Base-by-base conservation (phyloP, 164 flowering plant genomes). In the Stephania japonica region DNA sequence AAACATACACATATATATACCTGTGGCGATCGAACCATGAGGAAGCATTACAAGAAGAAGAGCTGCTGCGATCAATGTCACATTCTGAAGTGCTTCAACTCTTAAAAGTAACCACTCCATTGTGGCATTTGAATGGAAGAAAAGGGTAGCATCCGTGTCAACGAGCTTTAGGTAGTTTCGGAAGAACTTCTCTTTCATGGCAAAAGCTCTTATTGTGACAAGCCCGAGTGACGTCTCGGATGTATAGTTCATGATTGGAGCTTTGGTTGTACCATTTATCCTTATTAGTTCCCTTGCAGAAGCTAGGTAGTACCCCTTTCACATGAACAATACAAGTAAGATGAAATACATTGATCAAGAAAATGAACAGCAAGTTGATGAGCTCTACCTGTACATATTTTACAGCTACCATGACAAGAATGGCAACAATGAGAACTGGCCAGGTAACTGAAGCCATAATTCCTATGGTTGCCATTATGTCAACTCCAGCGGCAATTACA, bases 241-340 rank as follows among this genome's bases (percentile, higher is more conserved):
- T 75, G 89, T 86, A 78, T 83, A 87, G 69, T 89, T 92, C 91
- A 89, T 86, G 12, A 92, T 84, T 0, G 97, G 94, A 16, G 98
- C 97, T 83, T 94, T 94, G 4, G 98, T 90, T 6, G 93, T 92
- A 75, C 97, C 97, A 68, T 90, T 91, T 62, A 94, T 88, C 77
- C 98, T 81, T 42, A 88, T 83, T 6, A 94, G 85, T 65, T 91
- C 93, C 75, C 88, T 83, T 7, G 97, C 90, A 49, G 92, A 78
- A 18, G 94, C 88, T 56, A 87, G 76, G 78, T 90, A 92, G 70
- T 90, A 89, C 0, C 74, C 83, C 97, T 94, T 80, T 24, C 23
- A 6, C n/a, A 19, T 10, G 27, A 69, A 69, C 32, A 47, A 21
- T 47, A 19, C 9, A 12, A 27, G 32, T 27, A 27, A 49, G n/a